A percentile compares a stretch with the other conserved stretches of the same genome.
These are phyloP conservation scores for Bipolaris victoriae DNA, from an alignment of 2,329 filamentous ascomycete species.

Conservation along the genomic window DNA sequence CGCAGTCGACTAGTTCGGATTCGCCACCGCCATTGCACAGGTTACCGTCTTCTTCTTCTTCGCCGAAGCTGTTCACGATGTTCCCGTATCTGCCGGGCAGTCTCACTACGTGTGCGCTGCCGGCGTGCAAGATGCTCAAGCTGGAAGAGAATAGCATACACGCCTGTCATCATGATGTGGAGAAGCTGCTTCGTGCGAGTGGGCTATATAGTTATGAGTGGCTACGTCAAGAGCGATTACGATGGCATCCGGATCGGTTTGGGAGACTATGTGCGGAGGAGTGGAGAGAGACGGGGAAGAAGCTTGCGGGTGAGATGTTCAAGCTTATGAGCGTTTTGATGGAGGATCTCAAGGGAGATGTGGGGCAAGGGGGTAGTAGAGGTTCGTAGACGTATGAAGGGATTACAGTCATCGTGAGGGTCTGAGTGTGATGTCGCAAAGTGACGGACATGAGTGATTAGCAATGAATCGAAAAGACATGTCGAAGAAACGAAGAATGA, in stretches of 20 bases:
- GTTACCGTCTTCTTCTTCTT: constrained; percentile 45
- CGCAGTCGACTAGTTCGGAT: constrained; percentile 31
- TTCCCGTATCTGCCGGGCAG: constrained; percentile 42
- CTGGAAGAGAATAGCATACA: constrained; percentile 30
- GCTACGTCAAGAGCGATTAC: constrained; percentile 42
- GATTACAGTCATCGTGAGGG: neutral
- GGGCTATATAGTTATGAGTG: constrained; percentile 46
- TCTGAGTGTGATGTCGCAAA: neutral
- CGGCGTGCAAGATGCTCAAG: constrained; percentile 34
- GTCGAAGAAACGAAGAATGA: no score
- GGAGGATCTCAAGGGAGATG: constrained; percentile 24
- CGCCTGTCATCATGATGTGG: constrained; percentile 46
- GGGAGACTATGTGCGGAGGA: constrained; percentile 41
- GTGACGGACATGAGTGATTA: neutral
- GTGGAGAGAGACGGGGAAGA: constrained; percentile 41
- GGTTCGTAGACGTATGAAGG: neutral
- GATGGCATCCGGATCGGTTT: constrained; percentile 49
- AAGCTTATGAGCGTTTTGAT: constrained; percentile 44
- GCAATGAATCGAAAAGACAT: neutral
- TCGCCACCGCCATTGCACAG: constrained; percentile 37
- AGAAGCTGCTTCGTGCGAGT: constrained; percentile 37
- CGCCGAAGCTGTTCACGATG: constrained; percentile 25
- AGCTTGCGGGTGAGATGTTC: constrained; percentile 46
- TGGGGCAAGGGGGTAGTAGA: neutral
- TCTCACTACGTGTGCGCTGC: constrained; percentile 30